Percentiles rank a stretch among this genome's conserved stretches.
Conservation (phyloP, 768 basidiomycete species). For the Mycena sanguinolenta region DNA sequence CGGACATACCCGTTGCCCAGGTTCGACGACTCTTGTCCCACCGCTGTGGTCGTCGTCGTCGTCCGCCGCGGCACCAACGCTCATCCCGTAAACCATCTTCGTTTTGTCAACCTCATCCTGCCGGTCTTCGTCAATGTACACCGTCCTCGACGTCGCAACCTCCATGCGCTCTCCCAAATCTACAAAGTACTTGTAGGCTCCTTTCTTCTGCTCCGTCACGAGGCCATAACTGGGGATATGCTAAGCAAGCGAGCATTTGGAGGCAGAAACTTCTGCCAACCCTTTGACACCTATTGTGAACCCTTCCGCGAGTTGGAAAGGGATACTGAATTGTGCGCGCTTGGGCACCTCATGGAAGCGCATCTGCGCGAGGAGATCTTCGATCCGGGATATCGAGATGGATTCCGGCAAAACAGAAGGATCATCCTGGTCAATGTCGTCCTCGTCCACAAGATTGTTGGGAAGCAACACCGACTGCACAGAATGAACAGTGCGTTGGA, state of each 20-base stretch:
- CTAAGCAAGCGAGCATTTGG: constrained; percentile 9
- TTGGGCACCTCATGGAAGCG: constrained; percentile 87
- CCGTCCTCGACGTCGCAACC: constrained; percentile 77
- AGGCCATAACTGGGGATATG: constrained; percentile 78
- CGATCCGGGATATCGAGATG: constrained; percentile 82
- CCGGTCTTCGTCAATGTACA: constrained; percentile 80
- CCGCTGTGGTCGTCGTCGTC: constrained; percentile 48
- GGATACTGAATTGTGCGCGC: constrained; percentile 84
- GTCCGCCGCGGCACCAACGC: constrained; percentile 53
- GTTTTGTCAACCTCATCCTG: constrained; percentile 61
- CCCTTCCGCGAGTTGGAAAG: constrained; percentile 81
- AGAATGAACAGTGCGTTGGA: constrained; percentile 2
- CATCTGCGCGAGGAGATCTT: constrained; percentile 85
- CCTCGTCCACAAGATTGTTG: constrained; percentile 65
- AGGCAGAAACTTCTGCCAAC: constrained; percentile 52
- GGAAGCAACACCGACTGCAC: constrained; percentile 73
- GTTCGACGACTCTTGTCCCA: constrained; percentile 59
- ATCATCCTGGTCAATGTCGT: constrained; percentile 56
- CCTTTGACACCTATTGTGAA: constrained; percentile 88
- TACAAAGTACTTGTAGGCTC: constrained; percentile 84
- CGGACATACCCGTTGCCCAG: constrained; percentile 64
- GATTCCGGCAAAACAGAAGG: constrained; percentile 71
- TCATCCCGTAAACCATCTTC: constrained; percentile 61
- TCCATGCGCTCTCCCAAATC: constrained; percentile 85
- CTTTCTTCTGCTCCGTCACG: constrained; percentile 90